phyloP scores from a whole-genome alignment of 768 basidiomycete genomes.

The Kwoniella dendrophila region DNA sequence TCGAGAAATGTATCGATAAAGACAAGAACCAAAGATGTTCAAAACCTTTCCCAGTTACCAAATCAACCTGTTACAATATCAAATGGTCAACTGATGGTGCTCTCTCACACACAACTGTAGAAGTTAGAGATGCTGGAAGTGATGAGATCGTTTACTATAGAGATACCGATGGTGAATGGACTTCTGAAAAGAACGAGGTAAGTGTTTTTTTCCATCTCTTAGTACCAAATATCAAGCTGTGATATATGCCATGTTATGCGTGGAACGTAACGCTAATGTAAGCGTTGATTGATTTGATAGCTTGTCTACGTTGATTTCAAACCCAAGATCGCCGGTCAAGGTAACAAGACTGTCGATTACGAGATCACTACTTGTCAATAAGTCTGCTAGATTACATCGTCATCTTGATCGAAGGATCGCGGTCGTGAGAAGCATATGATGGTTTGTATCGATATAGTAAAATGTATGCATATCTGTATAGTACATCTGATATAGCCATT shows the following conservation, averaged over 20 bases:
- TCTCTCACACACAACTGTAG: slow-evolving; percentile 51
- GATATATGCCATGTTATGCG: not conserved
- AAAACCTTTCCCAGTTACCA: slow-evolving; percentile 49
- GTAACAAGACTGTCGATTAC: slow-evolving; percentile 52
- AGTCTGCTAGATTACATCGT: not conserved
- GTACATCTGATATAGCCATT: not conserved
- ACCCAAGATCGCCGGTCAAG: slow-evolving; percentile 45
- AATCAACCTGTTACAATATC: slow-evolving; percentile 50
- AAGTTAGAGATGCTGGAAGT: slow-evolving; percentile 47
- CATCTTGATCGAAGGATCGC: not conserved
- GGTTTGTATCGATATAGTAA: slow-evolving; percentile 11
- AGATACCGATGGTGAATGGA: slow-evolving; percentile 54
- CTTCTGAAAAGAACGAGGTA: slow-evolving; percentile 49
- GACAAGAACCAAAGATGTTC: slow-evolving; percentile 47
- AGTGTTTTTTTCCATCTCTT: slow-evolving; percentile 22
- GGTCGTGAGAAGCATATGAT: not conserved
- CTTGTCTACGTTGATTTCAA: slow-evolving; percentile 54
- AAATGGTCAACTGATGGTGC: slow-evolving; percentile 52
- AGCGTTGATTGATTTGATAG: slow-evolving; percentile 4
- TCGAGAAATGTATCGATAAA: slow-evolving; percentile 49
- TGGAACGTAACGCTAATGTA: slow-evolving; percentile 2
- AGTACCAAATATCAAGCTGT: not conserved
- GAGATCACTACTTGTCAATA: slow-evolving; percentile 44
- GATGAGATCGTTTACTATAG: slow-evolving; percentile 51
- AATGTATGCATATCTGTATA: slow-evolving; percentile 1